Base-by-base conservation (phyloP, 441 rosid genomes). In the Daphne laureola region DNA sequence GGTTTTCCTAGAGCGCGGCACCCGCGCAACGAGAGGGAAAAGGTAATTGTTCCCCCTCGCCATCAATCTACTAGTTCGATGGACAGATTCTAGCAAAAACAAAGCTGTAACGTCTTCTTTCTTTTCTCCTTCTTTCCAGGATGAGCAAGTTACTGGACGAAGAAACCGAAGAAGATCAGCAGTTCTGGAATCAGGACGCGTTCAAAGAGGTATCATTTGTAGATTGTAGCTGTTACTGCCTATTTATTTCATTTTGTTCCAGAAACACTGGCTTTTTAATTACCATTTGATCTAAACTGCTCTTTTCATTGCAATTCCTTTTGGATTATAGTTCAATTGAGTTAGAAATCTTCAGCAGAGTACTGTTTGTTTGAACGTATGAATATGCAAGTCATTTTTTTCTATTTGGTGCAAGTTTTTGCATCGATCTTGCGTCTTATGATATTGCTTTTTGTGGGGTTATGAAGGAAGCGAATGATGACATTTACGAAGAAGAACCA, bases 171-270 rank as follows among this genome's bases (percentile, higher is more conserved):
- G 92, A 90, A 52, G 98, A 93, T 46, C 96, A 93, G 58, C 45
- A 58, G 69, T 93, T 93, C 67, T 93, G 98, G 98, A 89, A 77
- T 64, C 98, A 93, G 68, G 97, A 90, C 26, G 96, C 95, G 64
- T 96, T 93, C 17, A 83, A 79, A 78, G 97, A 92, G 79, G 98
- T 91, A 11, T 31, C 38, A 31, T 5, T 31, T 31, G 38, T 2
- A 31, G 38, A 31, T 9, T 31, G 38, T 31, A 31, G 1, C 11
- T 7, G 11, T 5, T 31, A 7, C 8, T 5, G 8, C 38, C 9
- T 31, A 9, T 7, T 31, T 2, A 31, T 31, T 31, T 31, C 9
- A 2, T 31, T 9, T 31, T 31, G 38, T 31, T 5, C 7, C 38
- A 31, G 38, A 31, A 31, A 31, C 38, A 7, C 38, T 31, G 8